These are phyloP conservation scores for Akanthomyces lecanii DNA, from an alignment of 2,329 filamentous ascomycete genomes.

Conservation along the genomic window DNA sequence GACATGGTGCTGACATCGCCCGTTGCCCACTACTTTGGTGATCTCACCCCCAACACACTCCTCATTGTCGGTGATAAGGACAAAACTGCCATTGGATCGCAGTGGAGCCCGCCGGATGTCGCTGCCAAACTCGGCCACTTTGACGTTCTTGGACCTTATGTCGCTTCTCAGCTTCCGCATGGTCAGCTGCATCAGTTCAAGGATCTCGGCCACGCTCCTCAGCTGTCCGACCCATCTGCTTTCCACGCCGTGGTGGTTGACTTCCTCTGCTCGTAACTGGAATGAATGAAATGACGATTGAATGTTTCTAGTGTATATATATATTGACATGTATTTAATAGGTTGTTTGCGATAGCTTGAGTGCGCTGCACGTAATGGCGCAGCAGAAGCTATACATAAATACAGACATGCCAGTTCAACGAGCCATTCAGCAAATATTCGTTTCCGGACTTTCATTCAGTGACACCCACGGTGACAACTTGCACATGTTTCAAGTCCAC, in stretches of 20 bases:
- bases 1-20: constrained; percentile 53
- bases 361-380: too few species aligned
- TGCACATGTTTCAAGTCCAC: too few species aligned
- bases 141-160: constrained; percentile 43
- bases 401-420: too few species aligned
- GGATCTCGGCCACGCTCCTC: constrained; percentile 48
- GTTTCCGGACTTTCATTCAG: too few species aligned
- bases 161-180: constrained; percentile 40
- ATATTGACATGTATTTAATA: neutral
- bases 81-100: constrained; percentile 51
- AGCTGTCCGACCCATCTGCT: constrained; percentile 45
- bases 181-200: constrained; percentile 44
- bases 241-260: constrained; percentile 44
- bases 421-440: too few species aligned
- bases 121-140: constrained; percentile 45
- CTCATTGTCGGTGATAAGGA: constrained; percentile 49
- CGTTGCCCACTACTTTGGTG: constrained; percentile 45
- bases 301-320: constrained; percentile 1
- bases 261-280: constrained; percentile 34
- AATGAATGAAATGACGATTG: neutral
- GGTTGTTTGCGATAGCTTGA: too few species aligned
- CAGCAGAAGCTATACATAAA: too few species aligned
- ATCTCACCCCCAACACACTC: constrained; percentile 42
- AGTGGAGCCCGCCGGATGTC: constrained; percentile 44
- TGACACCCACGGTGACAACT: too few species aligned